Conservation (phyloP, 2,329 filamentous ascomycete genomes). For the Cephalotrichum gorgonifer region DNA sequence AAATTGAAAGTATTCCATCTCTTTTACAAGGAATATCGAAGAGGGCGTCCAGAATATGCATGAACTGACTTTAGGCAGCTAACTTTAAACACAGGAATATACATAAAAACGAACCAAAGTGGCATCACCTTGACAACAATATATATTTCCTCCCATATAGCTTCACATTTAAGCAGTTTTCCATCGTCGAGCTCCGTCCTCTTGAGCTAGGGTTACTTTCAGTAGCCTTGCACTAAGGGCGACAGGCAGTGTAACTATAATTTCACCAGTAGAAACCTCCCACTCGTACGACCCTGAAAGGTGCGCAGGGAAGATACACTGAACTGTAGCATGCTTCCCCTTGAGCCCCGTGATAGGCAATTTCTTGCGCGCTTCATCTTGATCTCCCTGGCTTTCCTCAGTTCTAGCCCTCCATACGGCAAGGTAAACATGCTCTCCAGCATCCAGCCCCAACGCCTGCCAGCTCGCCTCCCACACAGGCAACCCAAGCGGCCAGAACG, state of each 20-base stretch:
- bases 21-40: no score
- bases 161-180: no score
- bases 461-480: slow-evolving; percentile 20
- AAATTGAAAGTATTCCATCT: no score
- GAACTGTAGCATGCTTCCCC: background rate
- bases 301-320: background rate
- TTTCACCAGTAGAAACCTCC: background rate
- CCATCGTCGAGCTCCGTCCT: no score
- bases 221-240: background rate
- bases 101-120: no score
- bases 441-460: slow-evolving; percentile 16
- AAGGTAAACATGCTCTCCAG: background rate
- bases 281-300: background rate
- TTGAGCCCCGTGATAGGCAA: background rate
- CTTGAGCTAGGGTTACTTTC: background rate
- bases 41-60: no score
- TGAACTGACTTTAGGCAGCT: no score
- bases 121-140: no score
- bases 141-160: no score
- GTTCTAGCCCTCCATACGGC: background rate
- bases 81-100: no score
- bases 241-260: background rate
- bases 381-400: background rate
- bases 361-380: background rate
- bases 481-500: slow-evolving; percentile 22